These are phyloP conservation scores for Colletotrichum tropicicola DNA, from an alignment of 2,329 filamentous ascomycete species.

Conservation along the genomic window DNA sequence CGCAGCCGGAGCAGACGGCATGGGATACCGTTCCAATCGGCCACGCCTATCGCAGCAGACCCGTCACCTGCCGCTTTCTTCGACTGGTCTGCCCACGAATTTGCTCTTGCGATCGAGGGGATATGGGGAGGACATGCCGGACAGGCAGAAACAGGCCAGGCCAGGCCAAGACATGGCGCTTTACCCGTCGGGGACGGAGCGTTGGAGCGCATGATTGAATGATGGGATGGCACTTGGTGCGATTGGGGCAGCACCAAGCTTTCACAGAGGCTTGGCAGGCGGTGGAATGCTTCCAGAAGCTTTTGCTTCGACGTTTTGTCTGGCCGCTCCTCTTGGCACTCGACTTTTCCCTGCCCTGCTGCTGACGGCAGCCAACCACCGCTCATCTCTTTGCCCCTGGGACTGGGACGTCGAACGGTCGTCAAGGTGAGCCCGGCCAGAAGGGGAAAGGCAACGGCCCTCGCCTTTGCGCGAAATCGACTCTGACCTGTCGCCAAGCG, in stretches of 20 bases:
- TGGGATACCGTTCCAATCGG: background rate
- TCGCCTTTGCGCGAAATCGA: too few relatives aligned
- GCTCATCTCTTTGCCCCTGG: background rate
- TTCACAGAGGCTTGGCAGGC: conserved; percentile 6
- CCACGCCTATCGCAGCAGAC: too few relatives aligned
- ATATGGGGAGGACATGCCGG: too few relatives aligned
- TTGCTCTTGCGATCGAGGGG: background rate
- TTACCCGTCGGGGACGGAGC: background rate
- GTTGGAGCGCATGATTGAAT: conserved; percentile 2
- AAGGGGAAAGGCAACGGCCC: too few relatives aligned
- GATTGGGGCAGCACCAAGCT: conserved; percentile 14
- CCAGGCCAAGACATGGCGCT: background rate
- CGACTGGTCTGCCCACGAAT: background rate
- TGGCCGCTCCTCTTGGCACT: background rate
- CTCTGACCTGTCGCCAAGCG: too few relatives aligned
- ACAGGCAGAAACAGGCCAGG: background rate
- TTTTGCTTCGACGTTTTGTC: background rate
- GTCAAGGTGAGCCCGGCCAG: background rate
- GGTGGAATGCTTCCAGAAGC: conserved; percentile 18
- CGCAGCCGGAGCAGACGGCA: background rate
- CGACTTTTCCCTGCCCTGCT: background rate
- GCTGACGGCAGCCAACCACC: background rate
- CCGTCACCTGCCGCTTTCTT: too few relatives aligned
- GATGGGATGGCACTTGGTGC: conserved; percentile 12
- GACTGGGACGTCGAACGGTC: background rate